Percentiles rank a stretch among this genome's conserved stretches.
Conservation (phyloP, 495 filamentous ascomycete species). For the Durotheca rogersii region DNA sequence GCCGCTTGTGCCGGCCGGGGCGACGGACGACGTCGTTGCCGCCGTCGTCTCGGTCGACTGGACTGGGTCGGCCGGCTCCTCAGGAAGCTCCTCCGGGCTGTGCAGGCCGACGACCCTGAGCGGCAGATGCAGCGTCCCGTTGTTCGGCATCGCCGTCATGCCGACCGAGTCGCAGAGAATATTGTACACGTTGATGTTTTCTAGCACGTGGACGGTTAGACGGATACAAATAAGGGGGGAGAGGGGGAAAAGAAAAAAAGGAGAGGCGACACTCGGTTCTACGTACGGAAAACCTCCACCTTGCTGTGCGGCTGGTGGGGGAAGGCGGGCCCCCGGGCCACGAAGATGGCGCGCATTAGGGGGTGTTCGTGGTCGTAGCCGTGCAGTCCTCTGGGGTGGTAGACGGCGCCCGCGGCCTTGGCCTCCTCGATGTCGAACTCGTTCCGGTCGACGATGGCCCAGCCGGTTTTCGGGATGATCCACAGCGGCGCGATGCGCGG, state of each 20-base stretch:
- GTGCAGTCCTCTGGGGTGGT: conserved; percentile 77
- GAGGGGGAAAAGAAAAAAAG: background rate
- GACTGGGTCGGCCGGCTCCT: conserved; percentile 40
- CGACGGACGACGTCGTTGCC: conserved; percentile 13
- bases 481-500: conserved; percentile 87
- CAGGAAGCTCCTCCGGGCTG: conserved; percentile 33
- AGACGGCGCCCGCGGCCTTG: conserved; percentile 59
- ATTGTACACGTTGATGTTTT: conserved; percentile 95
- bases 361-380: conserved; percentile 90
- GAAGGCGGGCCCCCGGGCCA: conserved; percentile 86
- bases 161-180: conserved; percentile 84
- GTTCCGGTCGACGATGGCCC: conserved; percentile 77
- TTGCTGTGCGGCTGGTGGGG: conserved; percentile 79
- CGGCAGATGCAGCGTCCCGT: conserved; percentile 83
- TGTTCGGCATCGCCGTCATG: conserved; percentile 68
- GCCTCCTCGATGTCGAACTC: conserved; percentile 72
- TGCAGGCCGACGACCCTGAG: conserved; percentile 70
- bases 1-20: conserved; percentile 13
- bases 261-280: conserved; percentile 5
- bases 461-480: conserved; percentile 88
- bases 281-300: conserved; percentile 81
- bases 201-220: conserved; percentile 48
- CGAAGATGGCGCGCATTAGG: conserved; percentile 89
- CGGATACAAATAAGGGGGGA: background rate
- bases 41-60: conserved; percentile 13